These are phyloP conservation scores for Sanghuangporus baumii DNA, from an alignment of 1,284 basidiomycete species.

Conservation along the genomic window DNA sequence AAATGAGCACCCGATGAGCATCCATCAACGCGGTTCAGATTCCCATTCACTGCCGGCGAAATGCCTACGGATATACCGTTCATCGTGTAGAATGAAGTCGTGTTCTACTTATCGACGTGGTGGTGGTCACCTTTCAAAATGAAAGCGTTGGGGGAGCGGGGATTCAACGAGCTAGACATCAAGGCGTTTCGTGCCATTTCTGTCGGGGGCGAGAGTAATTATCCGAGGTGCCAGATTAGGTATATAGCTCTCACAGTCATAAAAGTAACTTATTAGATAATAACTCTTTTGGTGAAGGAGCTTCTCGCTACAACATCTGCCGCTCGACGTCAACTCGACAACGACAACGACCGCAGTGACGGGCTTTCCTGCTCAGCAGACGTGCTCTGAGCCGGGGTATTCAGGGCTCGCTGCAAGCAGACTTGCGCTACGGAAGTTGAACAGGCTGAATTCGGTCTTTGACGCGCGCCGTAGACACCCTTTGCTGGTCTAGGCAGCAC, in stretches of 20 bases:
- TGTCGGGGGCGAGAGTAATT: not conserved
- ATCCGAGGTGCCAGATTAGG: not conserved
- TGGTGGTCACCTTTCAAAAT: not conserved
- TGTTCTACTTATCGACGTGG: not conserved
- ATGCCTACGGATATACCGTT: not conserved
- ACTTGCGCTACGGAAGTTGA: too few species aligned
- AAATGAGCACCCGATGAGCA: conserved; percentile 36
- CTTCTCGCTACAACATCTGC: not conserved
- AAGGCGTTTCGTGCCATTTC: not conserved
- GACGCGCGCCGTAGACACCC: not conserved
- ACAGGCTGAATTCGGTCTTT: too few species aligned
- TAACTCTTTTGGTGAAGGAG: too few species aligned
- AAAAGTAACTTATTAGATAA: not conserved
- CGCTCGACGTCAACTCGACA: not conserved
- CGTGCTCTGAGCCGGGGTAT: too few species aligned
- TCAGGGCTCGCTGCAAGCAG: too few species aligned
- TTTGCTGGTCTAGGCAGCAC: not conserved
- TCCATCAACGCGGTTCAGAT: not conserved
- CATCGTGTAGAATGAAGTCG: not conserved
- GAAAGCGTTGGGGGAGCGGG: not conserved
- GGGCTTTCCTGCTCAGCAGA: not conserved
- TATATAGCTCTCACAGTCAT: not conserved
- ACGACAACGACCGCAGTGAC: not conserved
- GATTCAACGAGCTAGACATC: not conserved
- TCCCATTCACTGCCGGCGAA: not conserved